Conservation (phyloP, 73 alveolate species). For the Stentor roeselii region DNA sequence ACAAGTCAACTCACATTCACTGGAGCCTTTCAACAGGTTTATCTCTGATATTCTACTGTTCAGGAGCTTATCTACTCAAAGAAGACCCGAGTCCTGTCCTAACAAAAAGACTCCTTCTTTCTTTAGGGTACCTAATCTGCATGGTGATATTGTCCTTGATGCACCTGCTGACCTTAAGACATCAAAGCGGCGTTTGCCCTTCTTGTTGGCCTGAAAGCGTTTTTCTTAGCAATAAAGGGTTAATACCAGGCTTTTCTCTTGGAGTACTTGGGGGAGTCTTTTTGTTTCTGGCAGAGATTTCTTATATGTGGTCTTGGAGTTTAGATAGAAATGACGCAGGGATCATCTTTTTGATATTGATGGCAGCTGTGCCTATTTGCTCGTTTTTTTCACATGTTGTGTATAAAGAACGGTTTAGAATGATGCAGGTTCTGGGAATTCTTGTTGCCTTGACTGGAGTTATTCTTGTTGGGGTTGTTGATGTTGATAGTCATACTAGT, state of each 20-base stretch:
- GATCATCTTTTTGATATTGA: too few relatives aligned
- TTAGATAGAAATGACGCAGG: background rate
- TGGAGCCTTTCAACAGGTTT: background rate
- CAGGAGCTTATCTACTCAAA: background rate
- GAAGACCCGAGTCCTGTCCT: too few relatives aligned
- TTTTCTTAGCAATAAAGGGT: background rate
- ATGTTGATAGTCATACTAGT: background rate
- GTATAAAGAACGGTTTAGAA: background rate
- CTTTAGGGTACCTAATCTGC: background rate
- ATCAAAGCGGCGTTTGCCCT: background rate
- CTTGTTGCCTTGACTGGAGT: background rate
- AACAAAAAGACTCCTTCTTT: too few relatives aligned
- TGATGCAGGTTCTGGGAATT: background rate
- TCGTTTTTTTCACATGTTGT: background rate
- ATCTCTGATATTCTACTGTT: background rate
- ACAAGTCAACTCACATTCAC: background rate
- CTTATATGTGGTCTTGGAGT: background rate
- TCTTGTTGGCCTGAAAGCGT: background rate
- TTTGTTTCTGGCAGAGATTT: background rate
- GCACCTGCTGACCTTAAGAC: background rate
- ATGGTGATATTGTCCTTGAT: background rate
- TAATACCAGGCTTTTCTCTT: background rate
- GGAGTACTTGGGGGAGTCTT: background rate
- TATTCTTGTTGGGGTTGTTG: background rate
- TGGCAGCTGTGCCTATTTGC: background rate